Evolutionary conservation across 2,329 filamentous ascomycete genomes (phyloP), one percentile per base, ranked within the genome.

Genomic region (Fusarium heterosporum): DNA sequence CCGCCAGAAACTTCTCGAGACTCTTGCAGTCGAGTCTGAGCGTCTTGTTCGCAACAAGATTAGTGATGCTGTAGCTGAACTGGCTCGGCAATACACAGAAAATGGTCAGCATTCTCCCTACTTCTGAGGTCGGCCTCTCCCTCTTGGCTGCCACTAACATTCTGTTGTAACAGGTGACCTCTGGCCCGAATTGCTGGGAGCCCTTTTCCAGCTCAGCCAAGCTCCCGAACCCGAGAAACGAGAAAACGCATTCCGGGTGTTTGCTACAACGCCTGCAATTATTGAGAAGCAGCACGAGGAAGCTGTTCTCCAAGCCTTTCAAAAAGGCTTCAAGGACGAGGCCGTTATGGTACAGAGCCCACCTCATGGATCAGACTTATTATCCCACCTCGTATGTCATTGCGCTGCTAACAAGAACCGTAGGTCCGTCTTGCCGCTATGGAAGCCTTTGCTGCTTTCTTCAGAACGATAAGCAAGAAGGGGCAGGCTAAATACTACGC

Each of bases 221-320:
- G 94, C 93, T 22, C 83, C 87, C 52, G 92, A 97, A 64, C 81
- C 91, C 29, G 90, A 91, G 68, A 91, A 96, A 81, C 90, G 96
- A 66, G 96, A 98, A 81, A 93, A 91, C 46, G 93, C 96, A 17
- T 99, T 96, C 82, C 89, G 96, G 65, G 96, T 99, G 74, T 97
- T 99, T 78, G 91, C 94, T 42, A 95, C 94, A 2, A 98, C 95
- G 1, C 96, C 96, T 6, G 92, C 92, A 30, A 95, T 99, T 73
- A 98, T 99, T 73, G 93, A 97, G 81, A 95, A 91, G 79, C 93
- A 97, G 77, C 95, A 98, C 73, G 93, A 97, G 77, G 91, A 93
- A 66, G 89, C 91, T n/a, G 93, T 99, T 32, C 83, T 95, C 40
- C 87, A 88, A 66, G 94, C 96, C 14, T 99, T 99, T 77, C 89